These are phyloP conservation scores for Poa annua DNA, from an alignment of 176 grass and related monocot genomes.

Conservation along the genomic window DNA sequence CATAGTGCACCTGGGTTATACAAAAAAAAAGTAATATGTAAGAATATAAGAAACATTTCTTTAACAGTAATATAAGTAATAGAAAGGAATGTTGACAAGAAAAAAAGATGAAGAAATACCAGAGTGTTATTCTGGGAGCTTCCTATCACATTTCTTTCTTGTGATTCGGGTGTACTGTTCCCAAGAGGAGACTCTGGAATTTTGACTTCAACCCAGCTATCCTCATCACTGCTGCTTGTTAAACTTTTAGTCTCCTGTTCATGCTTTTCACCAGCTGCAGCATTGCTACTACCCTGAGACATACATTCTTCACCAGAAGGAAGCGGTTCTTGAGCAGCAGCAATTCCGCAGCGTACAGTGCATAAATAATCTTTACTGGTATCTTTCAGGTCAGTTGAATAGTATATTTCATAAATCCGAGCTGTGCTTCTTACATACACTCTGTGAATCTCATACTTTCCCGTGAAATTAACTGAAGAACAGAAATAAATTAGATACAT, in stretches of 20 bases:
- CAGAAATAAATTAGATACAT: conserved; percentile 34
- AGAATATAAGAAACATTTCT: conserved; percentile 27
- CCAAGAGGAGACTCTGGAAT: conserved; percentile 48
- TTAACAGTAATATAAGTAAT: conserved; percentile 14
- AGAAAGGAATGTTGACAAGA: neutral
- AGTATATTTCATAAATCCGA: conserved; percentile 90
- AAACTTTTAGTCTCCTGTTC: conserved; percentile 45
- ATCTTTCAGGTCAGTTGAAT: conserved; percentile 48
- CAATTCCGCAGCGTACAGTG: conserved; percentile 72
- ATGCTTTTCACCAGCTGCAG: conserved; percentile 47
- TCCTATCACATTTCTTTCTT: conserved; percentile 43
- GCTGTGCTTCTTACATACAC: conserved; percentile 80
- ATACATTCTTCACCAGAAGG: conserved; percentile 45
- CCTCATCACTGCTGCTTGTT: conserved; percentile 65
- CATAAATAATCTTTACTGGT: conserved; percentile 78
- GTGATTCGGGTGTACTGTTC: conserved; percentile 31
- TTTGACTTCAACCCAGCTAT: conserved; percentile 87
- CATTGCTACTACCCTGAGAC: conserved; percentile 40
- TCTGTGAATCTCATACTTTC: conserved; percentile 72
- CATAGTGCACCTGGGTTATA: conserved; percentile 72
- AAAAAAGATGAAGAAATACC: conserved; percentile 47
- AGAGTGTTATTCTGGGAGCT: conserved; percentile 46
- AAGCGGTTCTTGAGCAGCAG: conserved; percentile 44
- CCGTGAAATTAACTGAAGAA: conserved; percentile 68
- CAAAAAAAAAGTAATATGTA: conserved; percentile 46